These are phyloP conservation scores for Perkinsus marinus DNA, from an alignment of 169 alveolate species.

Conservation along the genomic window DNA sequence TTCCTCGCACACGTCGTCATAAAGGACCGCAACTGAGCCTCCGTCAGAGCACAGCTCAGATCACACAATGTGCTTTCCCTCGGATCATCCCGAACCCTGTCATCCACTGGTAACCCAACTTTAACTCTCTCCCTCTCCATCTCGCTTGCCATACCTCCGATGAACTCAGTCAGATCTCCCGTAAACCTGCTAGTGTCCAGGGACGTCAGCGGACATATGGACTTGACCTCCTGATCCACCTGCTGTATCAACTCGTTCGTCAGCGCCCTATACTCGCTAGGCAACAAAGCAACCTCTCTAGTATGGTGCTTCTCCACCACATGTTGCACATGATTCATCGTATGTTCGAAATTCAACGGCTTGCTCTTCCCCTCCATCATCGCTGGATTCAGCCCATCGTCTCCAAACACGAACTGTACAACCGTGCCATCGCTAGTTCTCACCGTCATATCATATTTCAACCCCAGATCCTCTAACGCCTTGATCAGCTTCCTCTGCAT, in stretches of 20 bases:
- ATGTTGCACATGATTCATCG: slow-evolving; percentile 28
- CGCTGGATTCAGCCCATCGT: slow-evolving; percentile 86
- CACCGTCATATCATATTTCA: slow-evolving; percentile 87
- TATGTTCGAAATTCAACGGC: slow-evolving; percentile 50
- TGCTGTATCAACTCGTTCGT: background rate
- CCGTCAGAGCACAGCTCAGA: slow-evolving; percentile 35
- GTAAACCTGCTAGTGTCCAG: background rate
- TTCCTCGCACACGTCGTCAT: slow-evolving; percentile 68
- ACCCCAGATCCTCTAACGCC: slow-evolving; percentile 88
- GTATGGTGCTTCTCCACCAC: background rate
- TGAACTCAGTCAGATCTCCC: background rate
- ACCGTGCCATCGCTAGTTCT: slow-evolving; percentile 86
- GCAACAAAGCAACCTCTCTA: background rate
- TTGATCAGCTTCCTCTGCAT: slow-evolving; percentile 89
- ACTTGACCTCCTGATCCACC: background rate
- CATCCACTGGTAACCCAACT: background rate
- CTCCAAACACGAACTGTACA: slow-evolving; percentile 93
- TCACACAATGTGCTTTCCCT: background rate
- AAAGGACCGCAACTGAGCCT: slow-evolving; percentile 62
- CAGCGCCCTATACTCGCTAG: background rate
- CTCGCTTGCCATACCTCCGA: background rate
- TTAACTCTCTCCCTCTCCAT: background rate
- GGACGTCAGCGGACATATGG: background rate
- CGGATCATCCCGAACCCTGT: background rate
- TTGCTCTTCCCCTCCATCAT: slow-evolving; percentile 57